phyloP scores from a whole-genome alignment of 495 filamentous ascomycete genomes.

The Tuber magnatum region DNA sequence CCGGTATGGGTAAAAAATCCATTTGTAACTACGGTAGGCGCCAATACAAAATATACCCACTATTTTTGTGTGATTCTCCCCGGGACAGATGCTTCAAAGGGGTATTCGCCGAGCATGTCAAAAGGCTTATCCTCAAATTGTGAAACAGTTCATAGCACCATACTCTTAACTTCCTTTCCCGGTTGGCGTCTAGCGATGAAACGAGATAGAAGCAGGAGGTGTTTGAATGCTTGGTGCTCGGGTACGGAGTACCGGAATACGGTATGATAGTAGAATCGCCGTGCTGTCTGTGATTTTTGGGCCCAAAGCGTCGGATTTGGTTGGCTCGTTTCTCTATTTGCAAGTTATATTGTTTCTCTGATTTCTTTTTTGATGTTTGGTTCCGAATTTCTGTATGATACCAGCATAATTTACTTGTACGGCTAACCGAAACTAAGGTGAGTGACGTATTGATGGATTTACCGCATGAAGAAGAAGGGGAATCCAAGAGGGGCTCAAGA shows the following conservation, averaged over 20 bases:
- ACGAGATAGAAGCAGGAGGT: not conserved
- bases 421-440: not conserved
- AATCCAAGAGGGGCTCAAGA: not conserved
- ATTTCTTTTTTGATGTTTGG: not conserved
- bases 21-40: not conserved
- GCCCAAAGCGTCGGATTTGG: not conserved
- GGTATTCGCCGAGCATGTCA: not conserved
- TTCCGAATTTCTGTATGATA: not conserved
- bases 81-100: not conserved
- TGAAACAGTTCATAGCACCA: not conserved
- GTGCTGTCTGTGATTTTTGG: not conserved
- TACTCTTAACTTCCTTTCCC: not conserved
- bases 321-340: not conserved
- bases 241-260: not conserved
- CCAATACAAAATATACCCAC: not conserved
- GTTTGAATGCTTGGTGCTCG: not conserved
- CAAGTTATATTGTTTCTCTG: not conserved
- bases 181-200: not conserved
- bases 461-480: not conserved
- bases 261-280: not conserved
- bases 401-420: not conserved
- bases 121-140: not conserved
- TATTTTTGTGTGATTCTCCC: too few relatives aligned
- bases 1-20: not conserved
- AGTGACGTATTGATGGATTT: not conserved